A percentile compares a stretch with the other conserved stretches of the same genome.
Evolutionary conservation across 371 early-diverging fungal genomes (phyloP).

Genomic region (Gilbertella persicaria): DNA sequence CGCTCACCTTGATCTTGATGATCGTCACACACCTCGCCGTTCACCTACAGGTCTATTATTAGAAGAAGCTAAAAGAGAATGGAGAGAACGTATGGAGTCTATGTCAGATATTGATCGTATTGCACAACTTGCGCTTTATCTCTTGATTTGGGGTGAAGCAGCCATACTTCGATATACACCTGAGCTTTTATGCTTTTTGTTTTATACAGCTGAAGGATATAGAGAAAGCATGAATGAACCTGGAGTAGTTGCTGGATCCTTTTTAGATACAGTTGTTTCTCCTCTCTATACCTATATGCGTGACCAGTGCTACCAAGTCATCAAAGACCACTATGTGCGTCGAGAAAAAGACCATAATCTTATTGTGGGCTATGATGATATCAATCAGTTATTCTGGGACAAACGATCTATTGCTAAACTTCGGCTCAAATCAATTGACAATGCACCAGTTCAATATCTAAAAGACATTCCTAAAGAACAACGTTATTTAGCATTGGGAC

Average conservation of each 20-base stretch:
- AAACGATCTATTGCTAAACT: conserved; percentile 67
- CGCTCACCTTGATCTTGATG: conserved; percentile 74
- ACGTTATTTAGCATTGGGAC: conserved; percentile 59
- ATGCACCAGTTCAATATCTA: conserved; percentile 23
- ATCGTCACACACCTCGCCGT: conserved; percentile 21
- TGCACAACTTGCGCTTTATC: conserved; percentile 76
- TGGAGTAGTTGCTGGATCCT: conserved; percentile 22
- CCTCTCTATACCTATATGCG: conserved; percentile 80
- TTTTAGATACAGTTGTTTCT: conserved; percentile 66
- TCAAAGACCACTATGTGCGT: conserved; percentile 74
- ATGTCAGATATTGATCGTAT: conserved; percentile 70
- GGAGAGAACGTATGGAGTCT: conserved; percentile 73
- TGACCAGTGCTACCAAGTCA: conserved; percentile 74
- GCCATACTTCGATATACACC: conserved; percentile 78
- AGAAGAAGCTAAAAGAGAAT: conserved; percentile 69
- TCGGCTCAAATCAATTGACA: conserved; percentile 51
- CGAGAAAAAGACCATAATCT: conserved; percentile 80
- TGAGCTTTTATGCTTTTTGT: conserved; percentile 83
- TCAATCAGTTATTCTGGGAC: conserved; percentile 88
- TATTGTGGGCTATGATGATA: conserved; percentile 88
- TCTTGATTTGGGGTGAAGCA: conserved; percentile 90
- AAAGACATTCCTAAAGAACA: conserved; percentile 65
- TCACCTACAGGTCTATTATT: conserved; percentile 37
- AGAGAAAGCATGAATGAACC: conserved; percentile 45
- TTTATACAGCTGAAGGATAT: conserved; percentile 72